phyloP scores from a whole-genome alignment of 805 yeast genomes.

The Metschnikowia rubicola region DNA sequence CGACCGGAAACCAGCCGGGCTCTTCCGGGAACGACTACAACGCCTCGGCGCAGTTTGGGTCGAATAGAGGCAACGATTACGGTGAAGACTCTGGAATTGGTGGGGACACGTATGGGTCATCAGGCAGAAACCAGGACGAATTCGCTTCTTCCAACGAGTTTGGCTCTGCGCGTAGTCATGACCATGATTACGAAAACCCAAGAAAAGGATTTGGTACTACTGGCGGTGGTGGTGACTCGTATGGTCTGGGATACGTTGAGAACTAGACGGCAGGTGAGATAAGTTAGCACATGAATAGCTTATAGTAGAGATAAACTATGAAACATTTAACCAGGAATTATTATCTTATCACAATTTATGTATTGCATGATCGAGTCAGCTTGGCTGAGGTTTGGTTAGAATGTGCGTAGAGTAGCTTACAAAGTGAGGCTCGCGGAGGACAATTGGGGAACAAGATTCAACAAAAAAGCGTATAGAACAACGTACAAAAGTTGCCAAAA shows the following conservation, averaged over 20 bases:
- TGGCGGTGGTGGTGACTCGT: conserved; percentile 18
- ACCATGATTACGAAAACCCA: conserved; percentile 3
- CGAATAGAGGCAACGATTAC: not conserved
- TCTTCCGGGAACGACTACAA: not conserved
- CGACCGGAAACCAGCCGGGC: not conserved
- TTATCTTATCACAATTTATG: no score
- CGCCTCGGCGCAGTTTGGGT: not conserved
- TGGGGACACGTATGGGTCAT: conserved; percentile 19
- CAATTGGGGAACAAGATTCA: no score
- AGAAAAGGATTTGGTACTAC: conserved; percentile 20
- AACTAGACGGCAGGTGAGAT: not conserved
- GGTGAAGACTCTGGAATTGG: not conserved
- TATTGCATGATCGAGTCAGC: no score
- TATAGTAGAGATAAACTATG: no score
- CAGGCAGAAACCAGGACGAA: not conserved
- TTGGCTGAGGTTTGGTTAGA: no score
- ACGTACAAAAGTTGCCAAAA: no score
- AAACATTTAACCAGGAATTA: no score
- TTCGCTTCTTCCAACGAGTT: conserved; percentile 20
- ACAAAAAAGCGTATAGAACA: no score
- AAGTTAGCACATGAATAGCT: no score
- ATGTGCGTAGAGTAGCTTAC: no score
- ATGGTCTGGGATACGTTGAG: conserved; percentile 8
- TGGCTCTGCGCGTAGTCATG: conserved; percentile 19
- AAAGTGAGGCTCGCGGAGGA: no score